Evolutionary conservation across 2,329 filamentous ascomycete species (phyloP).

Genomic region (Metarhizium album): DNA sequence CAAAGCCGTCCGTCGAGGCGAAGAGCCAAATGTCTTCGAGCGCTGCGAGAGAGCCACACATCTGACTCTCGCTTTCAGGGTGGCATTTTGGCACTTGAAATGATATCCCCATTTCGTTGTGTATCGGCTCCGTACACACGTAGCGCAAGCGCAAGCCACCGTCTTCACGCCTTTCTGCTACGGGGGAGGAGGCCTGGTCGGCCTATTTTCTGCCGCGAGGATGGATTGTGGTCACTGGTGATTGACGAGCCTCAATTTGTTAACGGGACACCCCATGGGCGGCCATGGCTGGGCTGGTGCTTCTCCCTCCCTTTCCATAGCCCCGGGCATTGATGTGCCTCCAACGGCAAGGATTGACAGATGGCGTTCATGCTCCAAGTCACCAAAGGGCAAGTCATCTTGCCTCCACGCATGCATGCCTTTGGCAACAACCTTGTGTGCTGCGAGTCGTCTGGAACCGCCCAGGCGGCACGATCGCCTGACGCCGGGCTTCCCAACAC

Average conservation of each 20-base stretch:
- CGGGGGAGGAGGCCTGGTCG: neutral
- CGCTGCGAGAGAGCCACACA: neutral
- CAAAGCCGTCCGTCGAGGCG: neutral
- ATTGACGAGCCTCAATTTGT: slow-evolving; percentile 9
- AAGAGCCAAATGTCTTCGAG: neutral
- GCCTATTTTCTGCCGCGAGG: neutral
- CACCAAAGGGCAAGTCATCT: too few species aligned
- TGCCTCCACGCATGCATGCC: neutral
- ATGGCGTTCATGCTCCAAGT: neutral
- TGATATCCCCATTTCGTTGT: neutral
- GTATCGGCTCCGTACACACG: too few species aligned
- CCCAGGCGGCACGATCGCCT: slow-evolving; percentile 1
- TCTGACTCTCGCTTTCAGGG: neutral
- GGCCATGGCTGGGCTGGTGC: slow-evolving; percentile 13
- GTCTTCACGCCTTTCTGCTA: slow-evolving; percentile 4
- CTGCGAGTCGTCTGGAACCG: slow-evolving; percentile 1
- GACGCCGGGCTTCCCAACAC: neutral
- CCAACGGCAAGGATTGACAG: slow-evolving; percentile 15
- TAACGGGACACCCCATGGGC: slow-evolving; percentile 16
- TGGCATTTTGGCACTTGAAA: neutral
- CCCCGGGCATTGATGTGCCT: slow-evolving; percentile 8
- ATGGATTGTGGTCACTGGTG: too few species aligned
- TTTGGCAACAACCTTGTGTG: neutral
- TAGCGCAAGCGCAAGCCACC: neutral
- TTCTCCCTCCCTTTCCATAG: slow-evolving; percentile 21